Base-by-base conservation (phyloP, 805 yeast genomes). In the Suhomyces emberorum region DNA sequence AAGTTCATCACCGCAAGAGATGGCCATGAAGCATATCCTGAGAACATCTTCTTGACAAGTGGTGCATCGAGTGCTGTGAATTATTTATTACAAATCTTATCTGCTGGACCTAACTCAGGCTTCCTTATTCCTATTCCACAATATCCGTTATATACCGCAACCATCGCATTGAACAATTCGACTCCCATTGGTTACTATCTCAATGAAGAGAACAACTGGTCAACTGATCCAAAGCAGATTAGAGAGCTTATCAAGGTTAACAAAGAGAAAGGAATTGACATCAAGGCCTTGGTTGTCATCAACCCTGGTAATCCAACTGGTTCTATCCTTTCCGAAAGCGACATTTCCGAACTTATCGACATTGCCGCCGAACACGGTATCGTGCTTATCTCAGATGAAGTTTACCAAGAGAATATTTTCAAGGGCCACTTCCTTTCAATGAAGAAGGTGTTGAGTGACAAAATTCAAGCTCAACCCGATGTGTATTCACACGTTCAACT, bases 301-400 rank as follows among this genome's bases (percentile, higher is more conserved):
- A 93, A 93, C 66, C 99, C 99, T 2, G 98, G 99, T 39, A 93
- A 93, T 63, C 99, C 99, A 45, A 93, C 99, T 0, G 99, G 99
- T 28, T 76, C 96, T 1, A 79, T 88, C 37, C 69, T 93, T 40
- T 60, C 75, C 7, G 70, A 69, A 34, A 75, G 74, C 4, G 79
- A 81, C 44, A 88, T 93, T 53, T 77, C 70, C 28, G 82, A 80
- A 28, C 73, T 93, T 37, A 69, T 93, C 39, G 70, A 75, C 25
- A 74, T 91, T 38, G 95, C 96, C 21, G 95, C 95, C 12, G 81
- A 82, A 54, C 65, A 88, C 47, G 88, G 95, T 28, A 59, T 93
- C 11, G 91, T 88, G 3, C 73, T 93, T 34, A 83, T 93, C 46
- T 97, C 98, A 10, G 99, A 93, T 66, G 99, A 93, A 65, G 99